Base-by-base conservation (phyloP, 441 rosid genomes). In the Gossypium trilobum region DNA sequence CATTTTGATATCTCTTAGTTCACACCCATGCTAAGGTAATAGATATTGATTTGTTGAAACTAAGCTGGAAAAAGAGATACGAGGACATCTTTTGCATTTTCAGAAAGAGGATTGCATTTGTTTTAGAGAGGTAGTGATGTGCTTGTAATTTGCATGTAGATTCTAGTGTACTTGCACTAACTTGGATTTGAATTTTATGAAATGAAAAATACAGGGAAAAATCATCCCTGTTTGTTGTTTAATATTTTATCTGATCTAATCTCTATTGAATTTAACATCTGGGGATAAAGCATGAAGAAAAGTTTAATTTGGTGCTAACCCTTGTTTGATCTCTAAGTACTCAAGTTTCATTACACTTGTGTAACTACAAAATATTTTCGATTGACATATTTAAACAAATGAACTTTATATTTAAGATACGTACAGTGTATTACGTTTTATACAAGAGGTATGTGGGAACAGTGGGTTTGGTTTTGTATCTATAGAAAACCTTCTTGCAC, bases 401-500 rank as follows among this genome's bases (percentile, higher is more conserved):
- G 46, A 39, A 39, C 46, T 39, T 39, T 39, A 39, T 39, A 39
- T 39, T 39, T 39, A 39, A 39, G 46, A 39, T 39, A 39, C 46
- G 46, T 39, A 39, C 46, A 2, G 46, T 39, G 13, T 39, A 39
- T 39, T 39, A 39, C 9, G 46, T 39, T 39, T 39, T 39, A 39
- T 39, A 39, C 11, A 20, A 31, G 20, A 39, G 20, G 14, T 73
- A 82, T 36, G 70, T 46, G 14, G 89, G 88, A 42, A 76, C 74
- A 29, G 81, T 82, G 61, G 83, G 82, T 71, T 82, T 84, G 59
- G 76, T 42, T 74, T 82, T 86, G 10, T 70, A 84, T 74, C 88
- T 81, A 33, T 85, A 87, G 57, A 75, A 74, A 44, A 78, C 83
- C 54, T 39, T 85, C 73, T 82, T 84, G 79, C 72, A 84, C 78